phyloP scores from a whole-genome alignment of 805 yeast species.

The Candida pseudoglaebosa region DNA sequence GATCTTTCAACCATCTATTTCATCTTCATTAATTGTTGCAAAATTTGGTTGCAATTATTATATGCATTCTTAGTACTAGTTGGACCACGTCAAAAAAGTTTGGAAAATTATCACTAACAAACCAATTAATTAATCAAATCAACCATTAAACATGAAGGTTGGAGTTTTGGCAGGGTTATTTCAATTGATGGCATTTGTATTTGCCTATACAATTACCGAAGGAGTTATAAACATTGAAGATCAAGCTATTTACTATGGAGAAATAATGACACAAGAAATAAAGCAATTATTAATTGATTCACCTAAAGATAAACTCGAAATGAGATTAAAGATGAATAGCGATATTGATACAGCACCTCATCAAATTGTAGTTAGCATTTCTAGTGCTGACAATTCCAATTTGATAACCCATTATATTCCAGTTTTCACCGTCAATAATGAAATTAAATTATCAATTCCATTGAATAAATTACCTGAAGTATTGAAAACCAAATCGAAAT shows the following conservation, averaged over 20 bases:
- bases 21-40: not conserved
- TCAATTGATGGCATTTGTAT: conserved; percentile 17
- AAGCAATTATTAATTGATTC: conserved; percentile 26
- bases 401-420: conserved; percentile 33
- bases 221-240: conserved; percentile 28
- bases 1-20: not conserved
- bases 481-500: conserved; percentile 29
- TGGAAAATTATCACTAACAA: not conserved
- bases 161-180: conserved; percentile 13
- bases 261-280: conserved; percentile 26
- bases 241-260: conserved; percentile 23
- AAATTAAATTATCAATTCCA: conserved; percentile 22
- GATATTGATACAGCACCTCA: conserved; percentile 24
- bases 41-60: not conserved
- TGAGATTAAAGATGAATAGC: conserved; percentile 23
- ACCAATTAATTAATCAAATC: not conserved
- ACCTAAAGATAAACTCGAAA: conserved; percentile 28
- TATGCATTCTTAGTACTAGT: not conserved
- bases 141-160: conserved; percentile 17
- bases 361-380: conserved; percentile 30
- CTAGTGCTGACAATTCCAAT: conserved; percentile 22
- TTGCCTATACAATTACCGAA: conserved; percentile 25
- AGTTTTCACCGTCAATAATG: conserved; percentile 16
- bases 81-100: conserved; percentile 15
- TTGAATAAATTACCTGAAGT: conserved; percentile 30